Evolutionary conservation across 2,329 filamentous ascomycete genomes (phyloP).

Genomic region (Verticillium zaregamsianum): DNA sequence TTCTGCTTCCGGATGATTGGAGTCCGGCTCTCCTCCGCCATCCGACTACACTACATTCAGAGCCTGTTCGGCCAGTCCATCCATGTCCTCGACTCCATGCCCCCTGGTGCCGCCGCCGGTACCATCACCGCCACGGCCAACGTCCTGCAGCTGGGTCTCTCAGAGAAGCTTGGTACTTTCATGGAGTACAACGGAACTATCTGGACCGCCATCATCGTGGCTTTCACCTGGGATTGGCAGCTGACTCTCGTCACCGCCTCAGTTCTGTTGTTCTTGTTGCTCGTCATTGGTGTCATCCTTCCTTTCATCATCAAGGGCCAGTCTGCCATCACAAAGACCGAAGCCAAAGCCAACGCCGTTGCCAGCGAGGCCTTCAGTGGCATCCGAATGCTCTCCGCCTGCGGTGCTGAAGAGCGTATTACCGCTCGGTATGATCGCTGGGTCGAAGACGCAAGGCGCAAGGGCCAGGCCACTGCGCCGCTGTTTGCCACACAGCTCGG

Average conservation of each 20-base stretch:
- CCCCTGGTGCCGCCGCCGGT: slow-evolving; percentile 55
- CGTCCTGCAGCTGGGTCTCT: slow-evolving; percentile 60
- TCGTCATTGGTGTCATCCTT: slow-evolving; percentile 43
- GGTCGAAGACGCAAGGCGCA: slow-evolving; percentile 48
- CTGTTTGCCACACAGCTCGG: slow-evolving; percentile 49
- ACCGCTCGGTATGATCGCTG: slow-evolving; percentile 48
- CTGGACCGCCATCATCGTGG: slow-evolving; percentile 47
- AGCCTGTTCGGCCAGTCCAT: slow-evolving; percentile 62
- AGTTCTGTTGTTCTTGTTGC: slow-evolving; percentile 49
- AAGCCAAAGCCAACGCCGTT: slow-evolving; percentile 53
- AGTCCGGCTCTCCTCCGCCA: slow-evolving; percentile 55
- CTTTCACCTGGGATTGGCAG: slow-evolving; percentile 54
- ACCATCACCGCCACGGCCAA: slow-evolving; percentile 63
- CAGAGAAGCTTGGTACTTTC: slow-evolving; percentile 57
- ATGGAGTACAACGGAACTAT: slow-evolving; percentile 52
- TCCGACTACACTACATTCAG: slow-evolving; percentile 61
- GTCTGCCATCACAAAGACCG: slow-evolving; percentile 41
- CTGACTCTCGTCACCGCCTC: slow-evolving; percentile 56
- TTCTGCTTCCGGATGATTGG: slow-evolving; percentile 59
- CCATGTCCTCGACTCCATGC: slow-evolving; percentile 63
- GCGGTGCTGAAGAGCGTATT: slow-evolving; percentile 54
- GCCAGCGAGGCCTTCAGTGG: slow-evolving; percentile 58
- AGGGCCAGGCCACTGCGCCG: slow-evolving; percentile 45
- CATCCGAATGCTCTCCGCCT: slow-evolving; percentile 59
- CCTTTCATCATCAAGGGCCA: slow-evolving; percentile 54